Evolutionary conservation across 352 stramenopile species (phyloP), one percentile per base, ranked within the genome.

Genomic region (Globisporangium yorkense): DNA sequence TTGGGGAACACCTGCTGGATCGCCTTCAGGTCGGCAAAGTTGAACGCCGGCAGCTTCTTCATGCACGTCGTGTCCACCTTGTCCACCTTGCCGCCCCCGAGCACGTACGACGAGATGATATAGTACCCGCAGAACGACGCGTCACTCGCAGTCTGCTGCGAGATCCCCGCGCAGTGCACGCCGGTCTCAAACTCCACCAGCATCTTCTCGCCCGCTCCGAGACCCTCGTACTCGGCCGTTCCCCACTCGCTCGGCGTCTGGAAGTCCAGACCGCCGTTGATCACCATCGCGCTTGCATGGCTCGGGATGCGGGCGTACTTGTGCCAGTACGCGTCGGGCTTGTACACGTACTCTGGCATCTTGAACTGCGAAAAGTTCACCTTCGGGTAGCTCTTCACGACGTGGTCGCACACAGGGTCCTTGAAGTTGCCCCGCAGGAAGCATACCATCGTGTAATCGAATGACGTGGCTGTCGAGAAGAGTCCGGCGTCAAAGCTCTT

Each of bases 251-350:
- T 49, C 4, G 52, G 48, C 13, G 68, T 80, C 35, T 61, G 46
- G 29, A 60, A 60, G 18, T 80, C 71, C 56, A 77, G 31, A 1
- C 50, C 57, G 20, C 71, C 60, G 43, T 62, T 75, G 44, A 77
- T 43, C 20, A 78, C 21, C 41, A 78, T 21, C 5, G 62, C 67
- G n/a, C 61, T 71, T 20, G 59, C 55, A 43, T 62, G 24, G 21
- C 61, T 44, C 0, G 67, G 48, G 15, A 81, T 60, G 40, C 37
- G 47, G 0, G 69, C 53, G 8, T 63, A 65, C 18, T 61, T 62
- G 49, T 72, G 55, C 33, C 41, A 72, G 59, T 76, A 78, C 47
- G 62, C 43, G 49, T 81, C 72, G 2, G 33, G 55, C 21, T 51
- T 31, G 62, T 81, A 78, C 12, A 49, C 20, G 51, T 70, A 78